These are phyloP conservation scores for Amorphotheca resinae DNA, from an alignment of 495 filamentous ascomycete genomes.

Conservation along the genomic window DNA sequence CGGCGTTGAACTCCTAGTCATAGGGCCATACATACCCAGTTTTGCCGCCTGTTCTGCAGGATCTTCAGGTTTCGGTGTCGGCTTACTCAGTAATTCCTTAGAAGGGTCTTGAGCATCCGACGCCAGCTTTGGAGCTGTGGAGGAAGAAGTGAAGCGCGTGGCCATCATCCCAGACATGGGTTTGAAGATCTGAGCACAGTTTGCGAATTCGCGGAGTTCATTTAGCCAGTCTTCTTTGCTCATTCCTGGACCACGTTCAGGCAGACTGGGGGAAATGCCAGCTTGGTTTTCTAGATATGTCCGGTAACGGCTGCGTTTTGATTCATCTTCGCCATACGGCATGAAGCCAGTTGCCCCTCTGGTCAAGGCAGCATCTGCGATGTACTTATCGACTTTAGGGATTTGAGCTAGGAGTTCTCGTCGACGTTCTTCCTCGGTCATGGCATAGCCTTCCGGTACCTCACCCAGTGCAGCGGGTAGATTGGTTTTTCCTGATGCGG, in stretches of 20 bases:
- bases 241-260: constrained; percentile 37
- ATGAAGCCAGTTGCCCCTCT: constrained; percentile 64
- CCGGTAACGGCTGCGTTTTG: constrained; percentile 66
- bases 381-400: constrained; percentile 60
- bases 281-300: constrained; percentile 69
- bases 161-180: constrained; percentile 88
- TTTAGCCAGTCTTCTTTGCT: constrained; percentile 62
- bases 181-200: constrained; percentile 84
- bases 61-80: constrained; percentile 52
- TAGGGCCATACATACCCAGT: constrained; percentile 80
- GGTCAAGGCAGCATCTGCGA: constrained; percentile 62
- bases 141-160: constrained; percentile 73
- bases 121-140: constrained; percentile 26
- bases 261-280: constrained; percentile 45
- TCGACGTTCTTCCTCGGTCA: constrained; percentile 44
- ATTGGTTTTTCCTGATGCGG: constrained; percentile 60
- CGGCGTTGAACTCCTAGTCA: constrained; percentile 60
- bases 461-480: constrained; percentile 71
- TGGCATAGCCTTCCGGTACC: constrained; percentile 49
- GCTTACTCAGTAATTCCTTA: constrained; percentile 39
- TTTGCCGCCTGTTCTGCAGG: constrained; percentile 82
- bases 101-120: constrained; percentile 18
- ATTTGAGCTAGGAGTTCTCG: constrained; percentile 47
- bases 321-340: constrained; percentile 74
- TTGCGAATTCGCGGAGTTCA: constrained; percentile 78